Percentiles rank a stretch among this genome's conserved stretches.
Evolutionary conservation across 805 yeast genomes (phyloP).

Genomic region (Saitoella complicata): DNA sequence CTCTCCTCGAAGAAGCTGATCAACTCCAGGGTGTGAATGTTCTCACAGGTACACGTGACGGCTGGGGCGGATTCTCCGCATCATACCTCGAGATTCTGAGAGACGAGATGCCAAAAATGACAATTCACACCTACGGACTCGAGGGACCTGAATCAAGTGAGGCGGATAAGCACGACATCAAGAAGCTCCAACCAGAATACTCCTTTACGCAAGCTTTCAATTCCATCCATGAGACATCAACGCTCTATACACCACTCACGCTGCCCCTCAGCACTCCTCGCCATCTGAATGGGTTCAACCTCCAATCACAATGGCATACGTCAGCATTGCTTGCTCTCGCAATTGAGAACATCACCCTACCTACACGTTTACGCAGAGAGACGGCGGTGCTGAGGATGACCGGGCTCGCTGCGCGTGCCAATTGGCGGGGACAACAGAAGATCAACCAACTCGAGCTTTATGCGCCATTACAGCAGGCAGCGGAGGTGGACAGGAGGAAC

Average conservation of each 20-base stretch:
- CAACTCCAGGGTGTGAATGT: conserved; percentile 51
- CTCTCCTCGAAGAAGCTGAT: conserved; percentile 58
- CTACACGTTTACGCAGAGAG: background rate
- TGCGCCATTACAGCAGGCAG: no score
- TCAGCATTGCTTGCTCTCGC: background rate
- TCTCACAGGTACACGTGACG: conserved; percentile 50
- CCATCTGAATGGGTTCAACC: background rate
- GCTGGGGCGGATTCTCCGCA: conserved; percentile 66
- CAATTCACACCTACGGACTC: background rate
- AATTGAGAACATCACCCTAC: background rate
- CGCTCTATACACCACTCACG: no score
- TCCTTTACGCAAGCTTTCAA: background rate
- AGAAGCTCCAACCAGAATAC: background rate
- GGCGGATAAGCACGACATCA: background rate
- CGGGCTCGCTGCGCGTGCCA: no score
- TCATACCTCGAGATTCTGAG: conserved; percentile 33
- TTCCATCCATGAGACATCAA: no score
- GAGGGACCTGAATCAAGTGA: background rate
- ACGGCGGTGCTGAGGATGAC: background rate
- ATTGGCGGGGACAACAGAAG: no score
- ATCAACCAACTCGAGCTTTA: no score
- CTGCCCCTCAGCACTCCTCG: background rate
- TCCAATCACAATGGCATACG: background rate
- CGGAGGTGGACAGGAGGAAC: no score
- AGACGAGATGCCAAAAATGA: conserved; percentile 33